Base-by-base conservation (phyloP, 106 monocot genomes). In the Allium fistulosum region DNA sequence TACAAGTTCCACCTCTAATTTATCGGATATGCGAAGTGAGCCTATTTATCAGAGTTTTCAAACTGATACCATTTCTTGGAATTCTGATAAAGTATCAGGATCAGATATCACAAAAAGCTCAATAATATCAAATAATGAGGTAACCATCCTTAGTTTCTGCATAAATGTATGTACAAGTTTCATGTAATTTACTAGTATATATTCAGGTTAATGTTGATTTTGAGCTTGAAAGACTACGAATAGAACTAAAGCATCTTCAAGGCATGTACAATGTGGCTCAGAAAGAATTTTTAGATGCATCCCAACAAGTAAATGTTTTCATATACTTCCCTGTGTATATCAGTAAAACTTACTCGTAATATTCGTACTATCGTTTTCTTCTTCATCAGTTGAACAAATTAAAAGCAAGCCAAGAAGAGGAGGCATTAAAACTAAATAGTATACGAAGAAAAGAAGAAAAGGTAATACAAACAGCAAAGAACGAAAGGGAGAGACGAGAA, bases 191-290 rank as follows among this genome's bases (percentile, higher is more conserved):
- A 55, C 53, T 15, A 55, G 7, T 74, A 3, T 51, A 11, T 28
- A 15, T 61, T 65, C 69, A 83, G 78, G 68, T 66, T 60, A 69
- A 81, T 76, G 17, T 79, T 5, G 74, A 51, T 68, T 55, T 68
- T 69, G 79, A 88, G 69, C 60, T 85, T 53, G 77, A 82, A 71
- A 84, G 58, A 67, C 72, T 88, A 50, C 81, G 81, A 64, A 69
- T 77, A 51, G 76, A 80, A 74, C 68, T 85, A 0, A 65, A 47
- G 8, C 77, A 82, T 79, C 55, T 74, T 65, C 72, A 72, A 58
- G 68, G 49, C 56, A 68, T 79, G 48, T 51, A 27, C 62, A 66
- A 77, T 18, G 18, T 69, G 26, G 67, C 77, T 61, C 59, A 82
- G 17, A 53, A 59, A 51, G 77, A 85, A 58, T 69, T 82, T 51